Evolutionary conservation across 1,284 basidiomycete genomes (phyloP).

Genomic region (Fistulinella staudtii): DNA sequence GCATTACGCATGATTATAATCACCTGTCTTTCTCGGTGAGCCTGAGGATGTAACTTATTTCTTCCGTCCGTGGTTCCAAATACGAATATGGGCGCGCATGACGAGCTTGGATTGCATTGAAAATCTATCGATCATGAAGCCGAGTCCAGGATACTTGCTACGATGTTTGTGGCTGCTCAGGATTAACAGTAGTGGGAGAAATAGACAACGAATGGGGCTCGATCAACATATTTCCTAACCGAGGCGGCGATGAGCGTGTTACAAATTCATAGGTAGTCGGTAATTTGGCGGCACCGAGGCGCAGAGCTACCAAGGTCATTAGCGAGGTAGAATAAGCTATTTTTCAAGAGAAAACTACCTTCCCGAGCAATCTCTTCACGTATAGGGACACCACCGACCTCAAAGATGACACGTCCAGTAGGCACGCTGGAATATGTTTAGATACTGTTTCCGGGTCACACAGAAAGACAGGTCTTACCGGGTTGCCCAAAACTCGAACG

Average conservation of each 20-base stretch:
- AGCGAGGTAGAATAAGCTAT: no score
- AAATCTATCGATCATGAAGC: background rate
- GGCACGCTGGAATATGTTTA: slow-evolving; percentile 57
- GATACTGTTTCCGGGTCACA: background rate
- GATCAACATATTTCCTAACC: slow-evolving; percentile 72
- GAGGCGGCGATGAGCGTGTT: slow-evolving; percentile 62
- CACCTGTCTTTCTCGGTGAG: no score
- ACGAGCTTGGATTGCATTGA: background rate
- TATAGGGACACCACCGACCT: slow-evolving; percentile 88
- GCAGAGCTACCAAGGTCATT: slow-evolving; percentile 60
- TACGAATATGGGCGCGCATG: background rate
- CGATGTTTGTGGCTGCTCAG: slow-evolving; percentile 8
- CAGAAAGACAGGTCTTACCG: slow-evolving; percentile 48
- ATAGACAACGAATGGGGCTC: slow-evolving; percentile 30
- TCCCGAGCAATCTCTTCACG: slow-evolving; percentile 92
- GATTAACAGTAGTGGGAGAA: slow-evolving; percentile 7
- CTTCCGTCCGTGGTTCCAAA: no score
- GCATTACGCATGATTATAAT: no score
- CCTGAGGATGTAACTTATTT: background rate
- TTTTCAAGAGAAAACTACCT: slow-evolving; percentile 48
- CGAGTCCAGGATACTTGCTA: slow-evolving; percentile 3
- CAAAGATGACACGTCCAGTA: slow-evolving; percentile 91
- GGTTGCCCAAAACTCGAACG: slow-evolving; percentile 97
- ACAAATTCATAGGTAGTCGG: slow-evolving; percentile 92
- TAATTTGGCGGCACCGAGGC: slow-evolving; percentile 86